Evolutionary conservation across 345 rosid species (phyloP).

Genomic region (Boechera stricta): DNA sequence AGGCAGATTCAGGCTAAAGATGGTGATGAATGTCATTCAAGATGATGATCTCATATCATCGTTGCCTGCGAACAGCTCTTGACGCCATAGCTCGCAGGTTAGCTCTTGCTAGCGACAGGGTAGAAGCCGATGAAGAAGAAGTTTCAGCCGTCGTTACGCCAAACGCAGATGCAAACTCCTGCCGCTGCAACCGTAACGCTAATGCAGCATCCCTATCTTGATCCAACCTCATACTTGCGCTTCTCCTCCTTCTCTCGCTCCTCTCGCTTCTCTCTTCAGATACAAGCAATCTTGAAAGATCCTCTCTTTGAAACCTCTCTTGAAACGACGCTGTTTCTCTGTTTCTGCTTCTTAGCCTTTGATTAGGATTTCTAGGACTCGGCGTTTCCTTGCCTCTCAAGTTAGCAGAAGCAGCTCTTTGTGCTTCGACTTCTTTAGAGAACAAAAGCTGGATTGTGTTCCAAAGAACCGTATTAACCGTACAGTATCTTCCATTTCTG

Average conservation of each 20-base stretch:
- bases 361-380: slow-evolving; percentile 31
- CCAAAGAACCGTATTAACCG: slow-evolving; percentile 93
- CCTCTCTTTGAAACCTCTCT: slow-evolving; percentile 76
- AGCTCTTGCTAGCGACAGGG: slow-evolving; percentile 66
- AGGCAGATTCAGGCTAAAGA: slow-evolving; percentile 14
- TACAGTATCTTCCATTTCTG: slow-evolving; percentile 88
- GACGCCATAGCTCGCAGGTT: slow-evolving; percentile 94
- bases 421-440: slow-evolving; percentile 83
- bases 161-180: slow-evolving; percentile 75
- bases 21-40: slow-evolving; percentile 6
- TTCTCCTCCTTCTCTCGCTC: slow-evolving; percentile 51
- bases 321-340: slow-evolving; percentile 46
- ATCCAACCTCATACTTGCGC: slow-evolving; percentile 43
- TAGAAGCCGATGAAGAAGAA: slow-evolving; percentile 33
- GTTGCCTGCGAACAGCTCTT: slow-evolving; percentile 66
- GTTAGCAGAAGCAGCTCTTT: slow-evolving; percentile 56
- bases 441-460: slow-evolving; percentile 95
- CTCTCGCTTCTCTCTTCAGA: slow-evolving; percentile 50
- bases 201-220: slow-evolving; percentile 83
- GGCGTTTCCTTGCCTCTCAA: slow-evolving; percentile 24
- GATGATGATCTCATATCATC: slow-evolving; percentile 21
- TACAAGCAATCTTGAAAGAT: slow-evolving; percentile 53
- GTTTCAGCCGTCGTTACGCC: slow-evolving; percentile 47
- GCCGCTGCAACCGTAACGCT: slow-evolving; percentile 84
- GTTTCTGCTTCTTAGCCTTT: slow-evolving; percentile 33